Base-by-base conservation (phyloP, 768 basidiomycete species). In the Phlegmacium glaucopus region DNA sequence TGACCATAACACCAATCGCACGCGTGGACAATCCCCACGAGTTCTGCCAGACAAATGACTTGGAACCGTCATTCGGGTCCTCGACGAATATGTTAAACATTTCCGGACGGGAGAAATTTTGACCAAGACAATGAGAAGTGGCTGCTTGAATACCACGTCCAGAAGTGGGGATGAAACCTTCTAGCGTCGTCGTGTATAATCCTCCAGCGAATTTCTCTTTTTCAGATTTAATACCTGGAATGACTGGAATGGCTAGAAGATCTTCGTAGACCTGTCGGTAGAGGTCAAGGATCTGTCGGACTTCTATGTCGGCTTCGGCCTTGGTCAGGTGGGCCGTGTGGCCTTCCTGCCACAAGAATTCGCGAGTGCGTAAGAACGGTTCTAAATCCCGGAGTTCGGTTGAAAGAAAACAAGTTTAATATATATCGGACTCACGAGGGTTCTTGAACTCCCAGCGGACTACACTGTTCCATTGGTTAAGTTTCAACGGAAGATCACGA, bases 391-490 rank as follows among this genome's bases (percentile, higher is more conserved):
- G 29, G 4, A 12, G 22, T 26, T 39, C 18, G 1, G 15, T 3
- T 26, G 30, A 37, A 25, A 18, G 25, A 28, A 25, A 22, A 35
- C n/a, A 37, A 39, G 15, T 27, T 22, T 3, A 22, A 22, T 22
- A 22, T 3, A 22, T 22, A 22, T 22, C 47, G 6, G 38, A 70
- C 85, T 63, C 51, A 90, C 88, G 94, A 48, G 95, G 95, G 66
- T 94, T 94, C 72, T 99, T 99, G 79, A 99, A 99, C 67, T 99
- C 95, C 96, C 96, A 99, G 48, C 96, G 87, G 27, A 99, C 96
- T 57, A 99, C 94, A 55, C 85, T 93, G 72, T 99, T 99, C 96
- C 96, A 99, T 66, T 97, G 89, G 71, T 98, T 99, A 39, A 98
- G 78, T 67, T 95, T 96, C 58, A 99, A 72, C 2, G 96, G 96